Conservation (phyloP, 2,329 filamentous ascomycete genomes). For the Pseudogymnoascus destructans region DNA sequence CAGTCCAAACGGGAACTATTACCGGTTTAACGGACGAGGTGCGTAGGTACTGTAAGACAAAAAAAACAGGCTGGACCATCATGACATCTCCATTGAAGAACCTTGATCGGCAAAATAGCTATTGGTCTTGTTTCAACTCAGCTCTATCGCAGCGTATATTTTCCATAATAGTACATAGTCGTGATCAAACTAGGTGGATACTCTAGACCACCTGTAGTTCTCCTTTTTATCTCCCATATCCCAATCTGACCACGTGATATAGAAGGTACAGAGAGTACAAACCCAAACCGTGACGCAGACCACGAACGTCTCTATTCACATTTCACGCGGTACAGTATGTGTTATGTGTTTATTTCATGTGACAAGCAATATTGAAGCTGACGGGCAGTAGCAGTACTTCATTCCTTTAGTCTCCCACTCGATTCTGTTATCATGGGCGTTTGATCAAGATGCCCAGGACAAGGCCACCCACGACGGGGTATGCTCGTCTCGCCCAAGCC, state of each 20-base stretch:
- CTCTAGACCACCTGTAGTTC: not conserved
- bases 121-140: not conserved
- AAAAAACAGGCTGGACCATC: not conserved
- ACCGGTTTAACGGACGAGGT: not conserved
- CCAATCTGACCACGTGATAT: not conserved
- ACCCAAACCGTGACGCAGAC: not conserved
- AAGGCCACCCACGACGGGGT: constrained; percentile 60
- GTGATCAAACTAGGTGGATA: not conserved
- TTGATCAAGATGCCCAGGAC: constrained; percentile 21
- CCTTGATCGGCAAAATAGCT: not conserved
- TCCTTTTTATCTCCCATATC: not conserved
- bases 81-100: constrained; percentile 3
- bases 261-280: not conserved
- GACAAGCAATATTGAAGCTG: not conserved
- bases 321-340: not conserved
- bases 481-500: constrained; percentile 72
- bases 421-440: not conserved
- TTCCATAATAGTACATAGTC: not conserved
- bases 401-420: not conserved
- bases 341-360: not conserved
- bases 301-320: not conserved
- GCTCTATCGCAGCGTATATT: not conserved
- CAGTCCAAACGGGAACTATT: not conserved
- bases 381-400: not conserved
- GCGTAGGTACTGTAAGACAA: not conserved